Percentiles rank a stretch among this genome's conserved stretches.
phyloP scores from a whole-genome alignment of 129 eudicot species.

The Flaveria trinervia region DNA sequence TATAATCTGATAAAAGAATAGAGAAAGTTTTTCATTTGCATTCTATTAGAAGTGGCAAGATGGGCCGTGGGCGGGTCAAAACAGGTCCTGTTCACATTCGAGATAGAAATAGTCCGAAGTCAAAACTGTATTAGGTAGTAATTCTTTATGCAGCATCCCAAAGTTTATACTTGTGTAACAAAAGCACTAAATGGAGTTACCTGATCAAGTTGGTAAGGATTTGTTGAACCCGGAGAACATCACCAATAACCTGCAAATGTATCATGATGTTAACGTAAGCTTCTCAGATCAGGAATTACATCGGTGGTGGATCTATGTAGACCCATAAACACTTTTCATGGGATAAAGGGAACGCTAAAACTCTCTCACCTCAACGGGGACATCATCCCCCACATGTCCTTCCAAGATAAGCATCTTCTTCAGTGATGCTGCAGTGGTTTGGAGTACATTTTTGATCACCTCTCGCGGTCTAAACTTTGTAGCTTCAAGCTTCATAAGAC shows the following conservation, averaged over 20 bases:
- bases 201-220: slow-evolving; percentile 95
- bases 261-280: neutral
- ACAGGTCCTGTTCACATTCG: neutral
- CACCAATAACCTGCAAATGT: slow-evolving; percentile 79
- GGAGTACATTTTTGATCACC: slow-evolving; percentile 92
- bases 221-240: slow-evolving; percentile 88
- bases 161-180: too few species aligned
- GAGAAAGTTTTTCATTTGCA: too few species aligned
- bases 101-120: neutral
- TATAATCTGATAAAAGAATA: neutral
- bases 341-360: neutral
- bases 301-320: neutral
- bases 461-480: slow-evolving; percentile 96
- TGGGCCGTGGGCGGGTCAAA: neutral
- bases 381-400: slow-evolving; percentile 78
- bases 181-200: slow-evolving; percentile 31
- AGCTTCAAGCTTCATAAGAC: slow-evolving; percentile 95
- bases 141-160: neutral
- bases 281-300: neutral
- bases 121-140: neutral
- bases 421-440: slow-evolving; percentile 90
- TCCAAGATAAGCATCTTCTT: slow-evolving; percentile 76
- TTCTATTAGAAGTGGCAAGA: too few species aligned
- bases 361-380: slow-evolving; percentile 70
- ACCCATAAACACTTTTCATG: neutral